Conservation (phyloP, 2,329 filamentous ascomycete species). For the Biscogniauxia sp. region DNA sequence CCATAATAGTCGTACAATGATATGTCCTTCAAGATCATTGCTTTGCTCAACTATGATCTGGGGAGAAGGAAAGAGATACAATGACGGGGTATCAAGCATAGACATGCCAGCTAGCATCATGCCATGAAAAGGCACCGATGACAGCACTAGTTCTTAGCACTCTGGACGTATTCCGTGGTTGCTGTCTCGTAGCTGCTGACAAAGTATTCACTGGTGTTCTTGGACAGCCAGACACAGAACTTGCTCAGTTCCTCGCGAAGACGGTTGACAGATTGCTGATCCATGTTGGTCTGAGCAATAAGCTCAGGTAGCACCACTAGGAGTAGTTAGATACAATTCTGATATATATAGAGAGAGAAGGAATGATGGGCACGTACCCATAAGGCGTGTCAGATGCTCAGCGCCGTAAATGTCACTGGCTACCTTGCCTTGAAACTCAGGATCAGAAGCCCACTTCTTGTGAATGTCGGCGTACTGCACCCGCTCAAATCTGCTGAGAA, state of each 20-base stretch:
- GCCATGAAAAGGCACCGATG: neutral
- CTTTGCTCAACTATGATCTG: neutral
- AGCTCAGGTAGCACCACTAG: slow-evolving; percentile 87
- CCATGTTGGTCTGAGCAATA: slow-evolving; percentile 97
- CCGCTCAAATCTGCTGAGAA: slow-evolving; percentile 70
- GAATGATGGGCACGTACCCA: slow-evolving; percentile 59
- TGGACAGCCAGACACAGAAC: slow-evolving; percentile 81
- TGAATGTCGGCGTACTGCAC: slow-evolving; percentile 79
- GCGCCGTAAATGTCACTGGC: slow-evolving; percentile 85
- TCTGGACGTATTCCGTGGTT: slow-evolving; percentile 68
- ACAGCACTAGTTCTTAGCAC: slow-evolving; percentile 42
- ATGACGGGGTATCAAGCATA: neutral
- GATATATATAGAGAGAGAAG: neutral
- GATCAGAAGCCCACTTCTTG: slow-evolving; percentile 64
- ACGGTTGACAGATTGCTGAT: slow-evolving; percentile 82
- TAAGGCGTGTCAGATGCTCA: slow-evolving; percentile 84
- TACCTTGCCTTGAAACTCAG: slow-evolving; percentile 66
- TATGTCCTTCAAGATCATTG: neutral
- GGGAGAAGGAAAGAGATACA: neutral
- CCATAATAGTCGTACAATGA: neutral
- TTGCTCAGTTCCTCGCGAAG: slow-evolving; percentile 86
- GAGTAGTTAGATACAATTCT: slow-evolving; percentile 11
- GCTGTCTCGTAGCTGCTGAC: slow-evolving; percentile 72
- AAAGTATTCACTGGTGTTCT: slow-evolving; percentile 76
- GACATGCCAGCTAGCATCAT: neutral